Evolutionary conservation across 2,329 filamentous ascomycete species (phyloP).

Genomic region (Chaetomium olivaceum): DNA sequence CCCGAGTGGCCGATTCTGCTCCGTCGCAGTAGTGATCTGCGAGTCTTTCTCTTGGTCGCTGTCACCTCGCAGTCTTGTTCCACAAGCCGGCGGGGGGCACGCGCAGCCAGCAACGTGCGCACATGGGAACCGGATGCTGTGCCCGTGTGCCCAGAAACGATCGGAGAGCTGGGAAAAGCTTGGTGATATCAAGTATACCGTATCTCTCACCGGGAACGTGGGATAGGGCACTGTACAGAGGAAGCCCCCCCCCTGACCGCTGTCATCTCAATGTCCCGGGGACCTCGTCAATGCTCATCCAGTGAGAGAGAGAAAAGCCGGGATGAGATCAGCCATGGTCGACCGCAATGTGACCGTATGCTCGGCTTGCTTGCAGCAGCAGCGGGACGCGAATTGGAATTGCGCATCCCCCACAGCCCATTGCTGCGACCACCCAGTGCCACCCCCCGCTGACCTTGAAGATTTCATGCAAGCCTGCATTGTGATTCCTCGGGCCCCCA

Average conservation of each 20-base stretch:
- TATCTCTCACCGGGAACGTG: background rate
- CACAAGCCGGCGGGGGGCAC: constrained; percentile 8
- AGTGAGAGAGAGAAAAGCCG: constrained; percentile 1
- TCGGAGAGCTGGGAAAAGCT: background rate
- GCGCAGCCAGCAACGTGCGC: constrained; percentile 23
- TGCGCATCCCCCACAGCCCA: constrained; percentile 13
- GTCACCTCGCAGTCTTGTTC: background rate
- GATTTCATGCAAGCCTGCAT: constrained; percentile 17
- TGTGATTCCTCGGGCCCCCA: constrained; percentile 15
- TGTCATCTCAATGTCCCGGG: background rate
- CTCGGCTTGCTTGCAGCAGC: constrained; percentile 21
- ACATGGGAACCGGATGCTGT: constrained; percentile 14
- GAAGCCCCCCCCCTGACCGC: background rate
- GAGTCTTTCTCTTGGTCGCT: constrained; percentile 13
- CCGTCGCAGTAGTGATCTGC: constrained; percentile 21
- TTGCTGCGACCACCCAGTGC: background rate
- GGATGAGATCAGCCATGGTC: constrained; percentile 1
- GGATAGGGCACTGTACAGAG: background rate
- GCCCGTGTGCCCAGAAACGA: background rate
- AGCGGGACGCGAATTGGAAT: constrained; percentile 19
- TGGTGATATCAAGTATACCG: background rate
- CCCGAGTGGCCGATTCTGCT: background rate
- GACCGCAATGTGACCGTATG: constrained; percentile 9
- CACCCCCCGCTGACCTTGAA: background rate
- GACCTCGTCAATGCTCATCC: background rate